Evolutionary conservation across 1,284 basidiomycete species (phyloP), one percentile per base, ranked within the genome.

Genomic region (Xanthoconium separans): DNA sequence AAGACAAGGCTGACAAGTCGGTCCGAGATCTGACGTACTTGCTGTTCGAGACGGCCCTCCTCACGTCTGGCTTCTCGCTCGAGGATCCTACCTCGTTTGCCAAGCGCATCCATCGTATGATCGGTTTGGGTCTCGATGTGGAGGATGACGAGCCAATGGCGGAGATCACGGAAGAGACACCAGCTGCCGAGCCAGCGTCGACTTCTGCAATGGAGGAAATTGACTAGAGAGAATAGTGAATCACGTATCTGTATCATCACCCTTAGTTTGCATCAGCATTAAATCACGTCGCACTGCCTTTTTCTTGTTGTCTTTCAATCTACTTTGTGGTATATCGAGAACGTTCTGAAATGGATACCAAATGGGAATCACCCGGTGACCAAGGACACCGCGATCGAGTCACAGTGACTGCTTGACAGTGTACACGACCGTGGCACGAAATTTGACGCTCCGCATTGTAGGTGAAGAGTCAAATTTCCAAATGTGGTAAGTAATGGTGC

Each of bases 1-100:
- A 95, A 75, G 96, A 99, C 82, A 93, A 96, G 82, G 90, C 91
- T 58, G 97, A 99, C 88, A 96, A 96, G 83, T 97, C 95, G 56
- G 95, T 98, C 65, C 88, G 93, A 62, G 96, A 98, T 79, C 78
- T 99, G 64, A 98, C 94, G 51, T 94, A 88, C 80, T 84, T 98
- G 50, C 81, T 98, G 58, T 99, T 93, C 80, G 96, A 99, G 85
- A 98, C 95, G 55, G 90, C 96, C 7, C 87, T 98, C 60, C 87
- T 91, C 61, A 95, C 93, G 43, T 95, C 93, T 53, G 93, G 93
- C 56, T 99, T 99, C 83, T 87, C 93, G 54, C 86, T 99, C 59
- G 94, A 98, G 67, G 91, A 95, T 74, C 97, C 96, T 20, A 87
- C 91, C 62, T 93, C 92, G 65, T 98, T 98, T 75, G 92, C 95